Conservation (phyloP, 495 filamentous ascomycete genomes). For the Hypomontagnella monticulosa region DNA sequence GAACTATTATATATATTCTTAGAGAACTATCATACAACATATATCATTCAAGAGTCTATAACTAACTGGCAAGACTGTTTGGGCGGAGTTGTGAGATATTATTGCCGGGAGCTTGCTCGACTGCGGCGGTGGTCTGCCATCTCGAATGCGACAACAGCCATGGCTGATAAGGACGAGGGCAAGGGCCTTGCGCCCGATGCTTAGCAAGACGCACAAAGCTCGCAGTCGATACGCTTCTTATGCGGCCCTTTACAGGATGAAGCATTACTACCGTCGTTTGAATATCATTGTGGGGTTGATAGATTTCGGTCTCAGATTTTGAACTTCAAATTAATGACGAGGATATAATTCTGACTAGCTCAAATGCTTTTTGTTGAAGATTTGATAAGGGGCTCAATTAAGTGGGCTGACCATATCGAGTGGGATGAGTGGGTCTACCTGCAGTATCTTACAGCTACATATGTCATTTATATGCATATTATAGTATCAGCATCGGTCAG, state of each 20-base stretch:
- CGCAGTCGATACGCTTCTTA: slow-evolving; percentile 50
- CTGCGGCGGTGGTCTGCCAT: slow-evolving; percentile 49
- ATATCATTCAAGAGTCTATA: slow-evolving; percentile 8
- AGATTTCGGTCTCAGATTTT: slow-evolving; percentile 6
- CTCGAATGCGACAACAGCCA: slow-evolving; percentile 44
- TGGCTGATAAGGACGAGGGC: slow-evolving; percentile 5
- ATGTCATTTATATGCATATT: too few species aligned
- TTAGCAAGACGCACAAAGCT: slow-evolving; percentile 54
- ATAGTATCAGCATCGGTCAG: too few species aligned
- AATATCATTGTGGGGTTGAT: slow-evolving; percentile 34
- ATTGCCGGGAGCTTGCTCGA: slow-evolving; percentile 29
- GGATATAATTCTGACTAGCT: slow-evolving; percentile 19
- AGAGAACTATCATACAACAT: slow-evolving; percentile 32
- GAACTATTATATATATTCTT: slow-evolving; percentile 54
- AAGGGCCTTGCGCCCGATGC: slow-evolving; percentile 37
- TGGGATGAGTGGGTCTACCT: background rate
- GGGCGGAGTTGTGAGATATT: slow-evolving; percentile 33
- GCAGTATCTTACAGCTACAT: background rate
- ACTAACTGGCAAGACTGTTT: slow-evolving; percentile 48
- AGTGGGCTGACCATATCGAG: background rate
- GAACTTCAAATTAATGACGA: slow-evolving; percentile 31
- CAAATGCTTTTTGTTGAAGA: slow-evolving; percentile 10
- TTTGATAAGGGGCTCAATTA: slow-evolving; percentile 14
- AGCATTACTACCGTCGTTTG: slow-evolving; percentile 50
- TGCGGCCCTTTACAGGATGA: slow-evolving; percentile 46